A percentile compares a stretch with the other conserved stretches of the same genome.
These are phyloP conservation scores for Yarrowia osloensis DNA, from an alignment of 805 yeast genomes.

Conservation along the genomic window DNA sequence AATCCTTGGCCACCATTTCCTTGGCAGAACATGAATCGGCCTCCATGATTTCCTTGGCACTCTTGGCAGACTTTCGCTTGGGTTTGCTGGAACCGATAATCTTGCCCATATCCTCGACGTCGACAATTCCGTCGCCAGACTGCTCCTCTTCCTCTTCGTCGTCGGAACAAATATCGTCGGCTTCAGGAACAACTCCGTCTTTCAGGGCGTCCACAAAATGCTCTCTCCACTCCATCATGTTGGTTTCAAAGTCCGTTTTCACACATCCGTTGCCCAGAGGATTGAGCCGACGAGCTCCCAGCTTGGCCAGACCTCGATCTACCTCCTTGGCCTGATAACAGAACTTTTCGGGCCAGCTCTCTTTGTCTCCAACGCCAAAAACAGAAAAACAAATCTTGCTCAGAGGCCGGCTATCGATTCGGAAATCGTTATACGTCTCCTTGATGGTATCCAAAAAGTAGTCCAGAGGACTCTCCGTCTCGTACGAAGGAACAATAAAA, in stretches of 20 bases:
- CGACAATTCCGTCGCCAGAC: constrained; percentile 52
- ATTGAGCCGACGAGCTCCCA: constrained; percentile 83
- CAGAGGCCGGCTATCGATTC: constrained; percentile 81
- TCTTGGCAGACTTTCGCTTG: constrained; percentile 25
- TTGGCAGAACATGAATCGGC: constrained; percentile 47
- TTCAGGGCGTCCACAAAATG: constrained; percentile 59
- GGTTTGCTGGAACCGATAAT: constrained; percentile 46
- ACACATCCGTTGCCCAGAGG: constrained; percentile 84
- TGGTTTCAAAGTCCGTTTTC: constrained; percentile 56
- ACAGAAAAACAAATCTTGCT: constrained; percentile 69
- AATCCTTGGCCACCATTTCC: constrained; percentile 85
- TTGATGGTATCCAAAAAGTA: constrained; percentile 76
- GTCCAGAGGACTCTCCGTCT: constrained; percentile 89
- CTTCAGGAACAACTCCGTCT: constrained; percentile 66
- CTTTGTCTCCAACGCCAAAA: constrained; percentile 83
- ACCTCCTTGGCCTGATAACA: constrained; percentile 82
- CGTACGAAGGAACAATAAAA: constrained; percentile 84
- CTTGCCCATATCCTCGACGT: constrained; percentile 86
- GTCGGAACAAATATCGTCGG: constrained; percentile 61
- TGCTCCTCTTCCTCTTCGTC: constrained; percentile 42
- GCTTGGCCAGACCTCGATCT: constrained; percentile 72
- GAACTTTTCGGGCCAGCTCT: constrained; percentile 77
- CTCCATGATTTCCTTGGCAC: constrained; percentile 28
- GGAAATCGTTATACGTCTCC: constrained; percentile 81
- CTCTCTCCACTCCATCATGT: constrained; percentile 66